Conservation (phyloP, 1,139 yeast species). For the Yamadazyma sp. region DNA sequence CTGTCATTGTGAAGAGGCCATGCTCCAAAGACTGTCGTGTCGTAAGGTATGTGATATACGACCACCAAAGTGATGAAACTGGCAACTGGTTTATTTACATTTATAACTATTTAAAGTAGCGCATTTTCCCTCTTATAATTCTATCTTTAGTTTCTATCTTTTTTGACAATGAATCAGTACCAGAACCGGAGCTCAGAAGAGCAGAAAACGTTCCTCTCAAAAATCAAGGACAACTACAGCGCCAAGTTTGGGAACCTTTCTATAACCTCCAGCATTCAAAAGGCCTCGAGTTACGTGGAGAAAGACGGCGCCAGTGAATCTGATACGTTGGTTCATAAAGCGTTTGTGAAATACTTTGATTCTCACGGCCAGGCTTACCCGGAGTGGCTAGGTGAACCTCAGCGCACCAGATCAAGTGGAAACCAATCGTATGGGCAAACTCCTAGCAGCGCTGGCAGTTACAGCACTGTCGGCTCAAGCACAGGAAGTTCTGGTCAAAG, state of each 20-base stretch:
- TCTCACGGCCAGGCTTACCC: conserved; percentile 36
- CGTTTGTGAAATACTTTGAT: conserved; percentile 44
- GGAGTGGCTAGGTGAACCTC: conserved; percentile 44
- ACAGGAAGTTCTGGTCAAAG: not conserved
- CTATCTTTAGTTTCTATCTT: no score
- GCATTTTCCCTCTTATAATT: no score
- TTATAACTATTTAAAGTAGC: no score
- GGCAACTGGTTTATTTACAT: no score
- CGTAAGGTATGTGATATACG: no score
- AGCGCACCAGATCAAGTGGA: conserved; percentile 1
- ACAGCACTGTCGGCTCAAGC: no score
- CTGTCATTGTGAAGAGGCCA: no score
- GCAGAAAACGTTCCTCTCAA: conserved; percentile 30
- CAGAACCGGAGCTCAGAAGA: conserved; percentile 17
- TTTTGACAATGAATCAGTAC: conserved; percentile 11
- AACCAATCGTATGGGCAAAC: conserved; percentile 1
- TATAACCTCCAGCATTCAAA: conserved; percentile 22
- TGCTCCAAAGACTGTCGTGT: no score
- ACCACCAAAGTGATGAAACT: no score
- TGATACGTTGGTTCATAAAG: conserved; percentile 46
- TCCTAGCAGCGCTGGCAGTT: not conserved
- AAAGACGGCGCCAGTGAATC: conserved; percentile 41
- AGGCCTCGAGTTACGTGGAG: conserved; percentile 25
- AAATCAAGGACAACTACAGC: conserved; percentile 37
- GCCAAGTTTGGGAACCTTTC: conserved; percentile 36